phyloP scores from a whole-genome alignment of 306 rosid species.

The Gastrolobium bilobum region DNA sequence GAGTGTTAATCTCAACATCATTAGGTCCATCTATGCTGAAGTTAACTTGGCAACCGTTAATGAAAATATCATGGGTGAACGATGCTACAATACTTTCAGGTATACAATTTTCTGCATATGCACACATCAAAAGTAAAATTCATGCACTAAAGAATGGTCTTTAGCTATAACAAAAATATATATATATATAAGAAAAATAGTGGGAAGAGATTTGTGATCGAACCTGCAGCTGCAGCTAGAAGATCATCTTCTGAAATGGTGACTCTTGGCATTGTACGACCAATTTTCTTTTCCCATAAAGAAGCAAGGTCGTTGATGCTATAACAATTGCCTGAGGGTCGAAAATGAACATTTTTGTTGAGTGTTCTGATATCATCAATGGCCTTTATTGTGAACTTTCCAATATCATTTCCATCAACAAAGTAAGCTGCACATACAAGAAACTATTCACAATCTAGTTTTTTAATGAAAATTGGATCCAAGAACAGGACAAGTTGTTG shows the following conservation, averaged over 20 bases:
- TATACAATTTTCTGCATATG: conserved; percentile 60
- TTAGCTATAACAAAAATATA: background rate
- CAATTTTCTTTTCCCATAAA: conserved; percentile 74
- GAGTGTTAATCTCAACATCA: conserved; percentile 60
- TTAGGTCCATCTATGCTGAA: conserved; percentile 50
- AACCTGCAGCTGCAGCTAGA: conserved; percentile 72
- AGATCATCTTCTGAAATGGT: conserved; percentile 64
- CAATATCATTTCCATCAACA: conserved; percentile 71
- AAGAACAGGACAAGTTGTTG: background rate
- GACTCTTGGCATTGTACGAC: conserved; percentile 65
- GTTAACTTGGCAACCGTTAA: conserved; percentile 74
- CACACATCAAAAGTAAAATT: background rate
- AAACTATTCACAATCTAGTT: background rate
- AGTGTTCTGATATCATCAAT: conserved; percentile 60
- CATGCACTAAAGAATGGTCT: background rate
- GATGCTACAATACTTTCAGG: conserved; percentile 80
- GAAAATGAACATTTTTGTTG: conserved; percentile 71
- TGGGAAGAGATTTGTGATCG: background rate
- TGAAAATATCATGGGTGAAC: conserved; percentile 78
- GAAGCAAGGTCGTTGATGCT: conserved; percentile 70
- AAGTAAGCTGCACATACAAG: conserved; percentile 63
- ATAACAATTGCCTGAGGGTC: conserved; percentile 61
- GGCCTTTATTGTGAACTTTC: conserved; percentile 66
- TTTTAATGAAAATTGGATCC: background rate
- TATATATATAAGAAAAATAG: background rate